Conservation (phyloP, 208 protist genomes). For the Leishmania tropica region DNA sequence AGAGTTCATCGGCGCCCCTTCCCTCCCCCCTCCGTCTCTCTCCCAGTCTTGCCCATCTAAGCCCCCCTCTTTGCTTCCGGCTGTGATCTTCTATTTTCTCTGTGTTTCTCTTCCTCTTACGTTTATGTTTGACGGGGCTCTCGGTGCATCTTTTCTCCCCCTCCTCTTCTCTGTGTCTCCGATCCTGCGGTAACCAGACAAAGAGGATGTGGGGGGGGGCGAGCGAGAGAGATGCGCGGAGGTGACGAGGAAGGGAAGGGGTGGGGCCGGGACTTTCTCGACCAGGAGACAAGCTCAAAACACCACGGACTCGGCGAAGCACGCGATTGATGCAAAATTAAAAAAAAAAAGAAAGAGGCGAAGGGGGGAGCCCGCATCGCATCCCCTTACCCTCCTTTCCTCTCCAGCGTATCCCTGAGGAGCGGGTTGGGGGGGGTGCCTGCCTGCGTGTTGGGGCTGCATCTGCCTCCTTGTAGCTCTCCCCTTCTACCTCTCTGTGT, state of each 20-base stretch:
- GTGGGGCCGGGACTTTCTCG: neutral
- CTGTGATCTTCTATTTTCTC: neutral
- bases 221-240: neutral
- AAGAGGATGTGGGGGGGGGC: neutral
- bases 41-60: neutral
- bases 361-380: neutral
- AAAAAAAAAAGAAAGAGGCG: neutral
- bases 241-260: neutral
- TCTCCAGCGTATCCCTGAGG: neutral
- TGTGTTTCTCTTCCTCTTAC: neutral
- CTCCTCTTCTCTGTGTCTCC: neutral
- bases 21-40: neutral
- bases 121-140: neutral
- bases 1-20: neutral
- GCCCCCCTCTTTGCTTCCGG: neutral
- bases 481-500: neutral
- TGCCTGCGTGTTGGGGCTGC: neutral
- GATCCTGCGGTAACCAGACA: neutral
- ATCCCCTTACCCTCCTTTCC: neutral
- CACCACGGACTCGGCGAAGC: neutral
- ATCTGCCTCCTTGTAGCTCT: neutral
- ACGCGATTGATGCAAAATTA: neutral
- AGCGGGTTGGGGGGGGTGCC: neutral
- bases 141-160: neutral
- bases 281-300: neutral